Base-by-base conservation (phyloP, 202 grass and related monocot genomes). In the Carex sylvatica region DNA sequence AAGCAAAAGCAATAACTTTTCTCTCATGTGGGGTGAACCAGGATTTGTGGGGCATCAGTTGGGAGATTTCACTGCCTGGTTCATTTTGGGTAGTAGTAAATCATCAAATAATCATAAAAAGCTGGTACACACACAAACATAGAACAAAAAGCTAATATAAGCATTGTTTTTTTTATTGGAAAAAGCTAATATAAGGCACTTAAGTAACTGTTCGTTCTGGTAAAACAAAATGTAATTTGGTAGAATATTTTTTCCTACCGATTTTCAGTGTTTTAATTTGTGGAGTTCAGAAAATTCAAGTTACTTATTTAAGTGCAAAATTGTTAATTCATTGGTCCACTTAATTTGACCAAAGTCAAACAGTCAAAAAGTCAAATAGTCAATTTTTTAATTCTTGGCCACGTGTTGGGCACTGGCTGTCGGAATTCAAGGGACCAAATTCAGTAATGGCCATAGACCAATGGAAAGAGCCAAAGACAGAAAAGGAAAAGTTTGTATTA, bases 1-100 rank as follows among this genome's bases (percentile, higher is more conserved):
- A 76, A 77, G 74, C 53, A 77, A 77, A 77, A 82, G 61, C 59
- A 30, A 53, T 56, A 76, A 58, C 59, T 74, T 63, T 65, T 76
- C 35, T 65, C 38, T 84, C 83, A 65, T 66, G 33, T 84, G 83
- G 49, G 51, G 30, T 33, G 38, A 64, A 26, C 30, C 58, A n/a
- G 12, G 70, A 26, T 82, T 69, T 38, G 35, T 49, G 80, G 80
- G 62, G 1, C 58, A 35, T 66, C 26, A 75, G 6, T 28, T 18
- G 55, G 55, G 36, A 3, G 68, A 63, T 84, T 61, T 61, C 13
- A 49, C 19, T 84, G 67, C 68, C 38, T 75, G 20, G 28, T 77
- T 77, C 53, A 56, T 77, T 77, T 28, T 59, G 74, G 60, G 74
- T 19, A 77, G 74, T 19, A 77, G 53, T 11, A 77, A 59, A 59